phyloP scores from a whole-genome alignment of 2,329 filamentous ascomycete genomes.

The Nakataea oryzae region DNA sequence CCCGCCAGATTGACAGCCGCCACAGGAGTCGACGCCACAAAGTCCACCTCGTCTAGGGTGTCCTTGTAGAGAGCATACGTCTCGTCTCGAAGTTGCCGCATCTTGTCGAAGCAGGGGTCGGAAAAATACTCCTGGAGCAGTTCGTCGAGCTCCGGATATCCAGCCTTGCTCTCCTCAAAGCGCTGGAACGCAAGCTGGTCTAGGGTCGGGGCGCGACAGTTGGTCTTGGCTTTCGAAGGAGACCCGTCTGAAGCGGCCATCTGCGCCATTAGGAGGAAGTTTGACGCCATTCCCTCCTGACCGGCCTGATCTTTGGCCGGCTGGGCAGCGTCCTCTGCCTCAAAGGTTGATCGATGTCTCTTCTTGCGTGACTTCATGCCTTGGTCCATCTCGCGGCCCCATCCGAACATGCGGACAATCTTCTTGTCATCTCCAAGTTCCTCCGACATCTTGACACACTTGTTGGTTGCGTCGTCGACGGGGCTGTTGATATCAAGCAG shows the following conservation, averaged over 20 bases:
- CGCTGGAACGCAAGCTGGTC: constrained; percentile 32
- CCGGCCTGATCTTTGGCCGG: not conserved
- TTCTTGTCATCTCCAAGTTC: constrained; percentile 21
- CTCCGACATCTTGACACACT: constrained; percentile 26
- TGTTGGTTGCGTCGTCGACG: constrained; percentile 31
- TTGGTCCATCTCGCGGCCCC: constrained; percentile 25
- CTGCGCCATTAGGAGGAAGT: no score
- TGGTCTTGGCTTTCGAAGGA: constrained; percentile 3
- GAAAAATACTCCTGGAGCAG: constrained; percentile 21
- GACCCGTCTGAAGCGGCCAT: constrained; percentile 7
- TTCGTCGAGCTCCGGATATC: constrained; percentile 22
- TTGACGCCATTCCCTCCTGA: not conserved
- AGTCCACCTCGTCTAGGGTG: constrained; percentile 27
- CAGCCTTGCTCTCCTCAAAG: constrained; percentile 20
- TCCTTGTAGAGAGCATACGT: constrained; percentile 24
- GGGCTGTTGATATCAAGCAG: constrained; percentile 37
- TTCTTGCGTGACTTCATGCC: not conserved
- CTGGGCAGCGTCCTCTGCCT: not conserved
- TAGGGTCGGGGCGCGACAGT: constrained; percentile 21
- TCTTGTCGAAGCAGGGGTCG: constrained; percentile 5
- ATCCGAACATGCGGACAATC: constrained; percentile 29
- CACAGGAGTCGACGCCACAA: constrained; percentile 35
- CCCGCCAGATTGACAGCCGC: constrained; percentile 26
- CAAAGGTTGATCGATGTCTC: not conserved
- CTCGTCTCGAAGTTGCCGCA: constrained; percentile 15